These are phyloP conservation scores for Fremontodendron californicum DNA, from an alignment of 345 rosid species.

Conservation along the genomic window DNA sequence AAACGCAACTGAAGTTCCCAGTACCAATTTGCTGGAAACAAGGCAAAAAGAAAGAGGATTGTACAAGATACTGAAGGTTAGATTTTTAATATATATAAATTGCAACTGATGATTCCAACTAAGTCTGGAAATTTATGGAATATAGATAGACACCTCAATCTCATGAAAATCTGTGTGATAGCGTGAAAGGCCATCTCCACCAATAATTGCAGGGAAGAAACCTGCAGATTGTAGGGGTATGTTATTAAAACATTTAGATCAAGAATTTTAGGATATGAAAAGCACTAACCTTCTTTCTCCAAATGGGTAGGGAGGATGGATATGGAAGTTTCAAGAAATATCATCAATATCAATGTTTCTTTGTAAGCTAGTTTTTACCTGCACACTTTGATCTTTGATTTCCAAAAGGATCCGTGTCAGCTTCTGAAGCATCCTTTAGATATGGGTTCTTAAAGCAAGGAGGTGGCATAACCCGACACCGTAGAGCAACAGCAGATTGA, in stretches of 20 bases:
- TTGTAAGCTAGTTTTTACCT: slow-evolving; percentile 34
- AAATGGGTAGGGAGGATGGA: neutral
- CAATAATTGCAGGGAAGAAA: slow-evolving; percentile 48
- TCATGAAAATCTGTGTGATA: slow-evolving; percentile 88
- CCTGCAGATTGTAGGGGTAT: slow-evolving; percentile 38
- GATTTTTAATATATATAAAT: neutral
- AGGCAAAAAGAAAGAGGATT: slow-evolving; percentile 14
- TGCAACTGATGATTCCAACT: neutral
- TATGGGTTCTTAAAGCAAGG: slow-evolving; percentile 95
- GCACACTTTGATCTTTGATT: slow-evolving; percentile 84
- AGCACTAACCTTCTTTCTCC: neutral
- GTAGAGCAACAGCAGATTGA: slow-evolving; percentile 74
- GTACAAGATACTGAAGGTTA: neutral
- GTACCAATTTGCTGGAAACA: slow-evolving; percentile 72
- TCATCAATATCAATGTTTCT: neutral
- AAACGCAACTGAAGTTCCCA: slow-evolving; percentile 86
- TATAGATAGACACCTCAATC: slow-evolving; percentile 47
- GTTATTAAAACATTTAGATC: neutral
- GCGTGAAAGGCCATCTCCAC: slow-evolving; percentile 92
- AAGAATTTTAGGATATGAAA: slow-evolving; percentile 14
- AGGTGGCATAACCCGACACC: slow-evolving; percentile 89
- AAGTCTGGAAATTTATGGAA: neutral
- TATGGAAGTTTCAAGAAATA: neutral
- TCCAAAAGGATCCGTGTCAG: slow-evolving; percentile 55
- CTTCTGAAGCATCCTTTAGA: slow-evolving; percentile 43